Base-by-base conservation (phyloP, 139 green algal species). In the Tetradesmus lagerheimii region DNA sequence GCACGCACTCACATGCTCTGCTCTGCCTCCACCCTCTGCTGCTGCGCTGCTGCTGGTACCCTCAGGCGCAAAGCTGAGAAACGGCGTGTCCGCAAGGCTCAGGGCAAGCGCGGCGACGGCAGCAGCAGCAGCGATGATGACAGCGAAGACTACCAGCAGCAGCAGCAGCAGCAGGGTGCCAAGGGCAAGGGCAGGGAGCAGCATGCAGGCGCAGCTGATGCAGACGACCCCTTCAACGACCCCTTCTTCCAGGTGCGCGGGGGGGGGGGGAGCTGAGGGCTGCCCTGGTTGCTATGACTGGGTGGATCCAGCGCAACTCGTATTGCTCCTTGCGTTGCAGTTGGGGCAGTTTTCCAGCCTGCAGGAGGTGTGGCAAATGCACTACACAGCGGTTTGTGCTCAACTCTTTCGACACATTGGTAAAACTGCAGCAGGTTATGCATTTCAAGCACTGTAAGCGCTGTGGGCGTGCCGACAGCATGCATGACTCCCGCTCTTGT, bases 191-290 rank as follows among this genome's bases (percentile, higher is more conserved):
- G 20, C 57, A 71, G 31, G 57, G 57, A n/a, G 20, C 0, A 20
- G 4, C 23, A n/a, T 6, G 78, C 78, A n/a, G 78, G 4, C 57
- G 83, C 35, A 34, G 64, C 75, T 66, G 76, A 82, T 6, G 93
- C 93, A 18, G 93, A 94, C 2, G 93, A 97, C 81, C 93, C 95
- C 12, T 98, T 98, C 88, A 91, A 95, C 18, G 97, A 98, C 79
- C 95, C 97, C 23, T 98, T 98, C 93, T 98, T 98, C 85, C 79
- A 94, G 80, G 90, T 87, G 71, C 47, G 80, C 77, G 41, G 67
- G 80, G 29, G 74, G n/a, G 29, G 77, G 23, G 3, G 75, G 15
- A 71, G 85, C 71, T 90, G 85, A 50, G n/a, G n/a, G n/a, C n/a
- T n/a, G n/a, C n/a, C n/a, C n/a, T n/a, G n/a, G n/a, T n/a, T n/a